These are phyloP conservation scores for Limonium bicolor DNA, from an alignment of 148 eudicot species.

Conservation along the genomic window DNA sequence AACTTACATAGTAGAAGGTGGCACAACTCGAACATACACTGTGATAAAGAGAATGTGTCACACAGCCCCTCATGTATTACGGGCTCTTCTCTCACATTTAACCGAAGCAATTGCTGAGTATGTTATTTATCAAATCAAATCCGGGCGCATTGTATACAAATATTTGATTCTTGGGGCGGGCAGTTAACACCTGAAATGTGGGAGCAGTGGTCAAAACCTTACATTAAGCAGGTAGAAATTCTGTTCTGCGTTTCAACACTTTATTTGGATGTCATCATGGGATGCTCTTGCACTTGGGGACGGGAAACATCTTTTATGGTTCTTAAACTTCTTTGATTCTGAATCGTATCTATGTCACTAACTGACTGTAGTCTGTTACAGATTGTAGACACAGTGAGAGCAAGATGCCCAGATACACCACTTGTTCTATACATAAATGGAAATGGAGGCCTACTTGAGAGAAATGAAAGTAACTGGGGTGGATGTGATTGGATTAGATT, in stretches of 20 bases:
- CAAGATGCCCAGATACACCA: constrained; percentile 71
- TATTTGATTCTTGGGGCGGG: constrained; percentile 98
- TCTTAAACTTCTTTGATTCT: too few species aligned
- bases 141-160: constrained; percentile 97
- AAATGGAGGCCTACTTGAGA: constrained; percentile 86
- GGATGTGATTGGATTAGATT: constrained; percentile 90
- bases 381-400: constrained; percentile 61
- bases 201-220: constrained; percentile 96
- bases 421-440: constrained; percentile 92
- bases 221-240: constrained; percentile 55
- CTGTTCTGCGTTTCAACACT: too few species aligned
- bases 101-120: constrained; percentile 78
- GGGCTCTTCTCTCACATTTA: constrained; percentile 65
- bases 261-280: too few species aligned
- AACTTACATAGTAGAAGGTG: constrained; percentile 92
- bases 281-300: too few species aligned
- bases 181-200: constrained; percentile 88
- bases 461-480: constrained; percentile 88
- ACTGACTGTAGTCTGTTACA: too few species aligned
- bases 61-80: constrained; percentile 58
- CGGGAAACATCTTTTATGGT: too few species aligned
- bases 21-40: constrained; percentile 91
- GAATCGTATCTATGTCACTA: too few species aligned
- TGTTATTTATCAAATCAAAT: constrained; percentile 59
- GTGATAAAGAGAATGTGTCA: constrained; percentile 92